Evolutionary conservation across 31 red algal species (phyloP), one percentile per base, ranked within the genome.

Genomic region (Endocladia muricata): DNA sequence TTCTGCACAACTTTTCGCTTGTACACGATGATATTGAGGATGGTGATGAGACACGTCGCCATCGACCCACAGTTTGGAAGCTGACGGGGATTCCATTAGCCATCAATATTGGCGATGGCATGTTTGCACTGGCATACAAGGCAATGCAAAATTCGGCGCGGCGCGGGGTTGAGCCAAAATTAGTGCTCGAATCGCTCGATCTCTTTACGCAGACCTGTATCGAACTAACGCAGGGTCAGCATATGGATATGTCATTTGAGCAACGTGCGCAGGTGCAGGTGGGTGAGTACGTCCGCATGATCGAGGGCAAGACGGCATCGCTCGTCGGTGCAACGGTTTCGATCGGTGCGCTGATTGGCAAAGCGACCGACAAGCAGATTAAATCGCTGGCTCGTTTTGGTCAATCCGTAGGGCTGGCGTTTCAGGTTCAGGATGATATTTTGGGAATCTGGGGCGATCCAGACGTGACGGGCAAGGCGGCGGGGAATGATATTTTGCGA

Each of bases 351-450:
- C 9, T 71, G 36, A 71, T 71, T 52, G 13, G 34, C 30, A 37
- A 37, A 7, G 9, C 11, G 43, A 7, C 28, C 9, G 67, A 8
- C 17, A 13, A 51, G 9, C 8, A 42, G 19, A 37, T 17, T 13
- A 52, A 71, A 15, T 9, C 11, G 11, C 9, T 71, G 7, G 15
- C 11, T 37, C 36, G 26, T 21, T 51, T 51, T 52, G 13, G 13
- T 23, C 11, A 51, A 51, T 54, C 11, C 11, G 9, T 71, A 9
- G 67, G 67, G 9, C 11, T 71, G 8, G 34, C 35, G 19, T 71
- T 71, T 52, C 67, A 71, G 39, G 26, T 71, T 15, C 67, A 71
- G 38, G 67, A 71, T 51, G 67, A 71, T 71, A 52, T 71, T 52
- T 25, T 71, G 8, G 67, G 51, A 54, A 9, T 52, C 11, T 71